Evolutionary conservation across 345 rosid species (phyloP).

Genomic region (Boechera divaricarpa): DNA sequence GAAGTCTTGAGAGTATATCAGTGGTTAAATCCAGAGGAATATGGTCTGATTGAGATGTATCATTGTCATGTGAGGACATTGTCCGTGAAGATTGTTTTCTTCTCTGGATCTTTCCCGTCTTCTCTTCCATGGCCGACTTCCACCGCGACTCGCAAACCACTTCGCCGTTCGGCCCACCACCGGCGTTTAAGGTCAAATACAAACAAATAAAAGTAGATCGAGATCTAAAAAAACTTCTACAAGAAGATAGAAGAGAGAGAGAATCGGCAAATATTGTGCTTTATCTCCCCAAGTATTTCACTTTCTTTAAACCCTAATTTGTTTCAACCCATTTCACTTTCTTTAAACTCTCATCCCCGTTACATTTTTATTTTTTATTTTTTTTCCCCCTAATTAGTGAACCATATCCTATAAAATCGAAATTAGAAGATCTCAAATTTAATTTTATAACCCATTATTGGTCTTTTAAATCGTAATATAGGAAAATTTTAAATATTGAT

Average conservation of each 20-base stretch:
- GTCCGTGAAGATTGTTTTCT: neutral
- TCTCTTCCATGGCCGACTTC: neutral
- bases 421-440: neutral
- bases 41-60: neutral
- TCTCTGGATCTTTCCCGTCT: neutral
- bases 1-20: constrained; percentile 16
- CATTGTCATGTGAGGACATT: neutral
- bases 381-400: neutral
- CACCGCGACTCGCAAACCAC: too few relatives aligned
- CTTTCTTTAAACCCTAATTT: neutral
- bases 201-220: too few relatives aligned
- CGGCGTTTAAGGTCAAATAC: too few relatives aligned
- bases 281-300: neutral
- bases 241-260: too few relatives aligned
- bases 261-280: too few relatives aligned
- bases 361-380: too few relatives aligned
- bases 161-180: too few relatives aligned
- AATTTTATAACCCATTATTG: neutral
- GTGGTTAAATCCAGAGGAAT: constrained; percentile 8
- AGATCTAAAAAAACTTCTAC: too few relatives aligned
- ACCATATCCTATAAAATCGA: neutral
- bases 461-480: neutral
- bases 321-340: neutral
- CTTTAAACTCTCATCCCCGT: too few relatives aligned
- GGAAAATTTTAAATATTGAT: too few relatives aligned